Base-by-base conservation (phyloP, 108 stramenopile genomes). In the Mediolabrus comicus region DNA sequence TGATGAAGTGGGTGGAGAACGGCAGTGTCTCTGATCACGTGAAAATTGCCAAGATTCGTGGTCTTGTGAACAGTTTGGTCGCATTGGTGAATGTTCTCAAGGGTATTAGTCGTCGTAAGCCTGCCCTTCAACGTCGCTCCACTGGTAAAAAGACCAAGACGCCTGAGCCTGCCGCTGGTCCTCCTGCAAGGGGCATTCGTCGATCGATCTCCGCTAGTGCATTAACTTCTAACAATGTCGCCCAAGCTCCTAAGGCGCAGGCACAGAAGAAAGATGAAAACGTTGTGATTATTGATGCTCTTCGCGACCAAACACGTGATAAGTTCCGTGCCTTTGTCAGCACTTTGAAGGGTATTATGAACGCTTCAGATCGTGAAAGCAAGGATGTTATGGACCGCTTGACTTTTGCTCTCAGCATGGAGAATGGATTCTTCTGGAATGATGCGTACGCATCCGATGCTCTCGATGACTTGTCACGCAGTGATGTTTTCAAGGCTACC, bases 391-490 rank as follows among this genome's bases (percentile, higher is more conserved):
- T 84, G 64, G 95, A 93, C 67, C 85, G 92, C 28, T 69, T 98
- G 49, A 96, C 96, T 0, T 94, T 94, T 69, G 65, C 96, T 13
- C 73, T 93, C 31, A 87, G 82, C 55, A 90, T 89, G 86, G 95
- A 95, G 76, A 92, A 93, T 64, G 98, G 96, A 17, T 99, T 99
- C 85, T 90, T 97, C 69, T 97, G 97, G 96, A 87, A 98, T 72
- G 95, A 97, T 69, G 81, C 71, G 3, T 99, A 99, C 71, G 97
- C 98, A 31, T 95, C 96, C 7, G 84, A 86, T 41, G 83, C 88
- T 39, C 84, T 98, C 11, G 94, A 99, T 77, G 80, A 82, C 17
- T 73, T 96, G 53, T 67, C 93, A 22, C 82, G 89, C 65, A 92
- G 89, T 69, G 65, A 72, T 0, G 81, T 83, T 26, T 90, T 83